Conservation (phyloP, 331 rosid species). For the Pyrus hybrid region DNA sequence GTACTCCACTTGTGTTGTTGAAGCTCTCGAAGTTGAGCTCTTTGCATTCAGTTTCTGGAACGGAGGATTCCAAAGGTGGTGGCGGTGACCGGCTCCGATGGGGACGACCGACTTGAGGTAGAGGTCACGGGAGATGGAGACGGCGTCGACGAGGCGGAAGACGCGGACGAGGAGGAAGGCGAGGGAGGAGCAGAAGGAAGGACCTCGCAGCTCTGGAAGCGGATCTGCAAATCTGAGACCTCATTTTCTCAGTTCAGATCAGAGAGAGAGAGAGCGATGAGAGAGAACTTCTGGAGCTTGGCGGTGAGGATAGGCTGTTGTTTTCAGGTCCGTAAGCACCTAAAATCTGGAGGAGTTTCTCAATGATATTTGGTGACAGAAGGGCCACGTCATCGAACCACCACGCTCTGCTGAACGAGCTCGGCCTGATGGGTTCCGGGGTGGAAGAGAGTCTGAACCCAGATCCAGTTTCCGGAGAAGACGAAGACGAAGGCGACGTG, state of each 20-base stretch:
- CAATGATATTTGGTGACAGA: constrained; percentile 59
- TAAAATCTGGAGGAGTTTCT: constrained; percentile 34
- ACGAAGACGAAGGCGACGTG: constrained; percentile 49
- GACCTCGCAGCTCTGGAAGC: too few species aligned
- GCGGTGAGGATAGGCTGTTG: constrained; percentile 54
- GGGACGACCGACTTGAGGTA: constrained; percentile 77
- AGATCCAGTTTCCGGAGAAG: constrained; percentile 54
- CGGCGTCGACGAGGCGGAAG: constrained; percentile 76
- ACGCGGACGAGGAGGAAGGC: constrained; percentile 72
- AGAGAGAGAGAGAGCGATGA: too few species aligned
- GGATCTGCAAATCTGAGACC: too few species aligned
- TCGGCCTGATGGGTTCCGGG: constrained; percentile 37
- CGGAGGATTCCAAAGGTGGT: too few species aligned
- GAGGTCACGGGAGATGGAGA: constrained; percentile 76
- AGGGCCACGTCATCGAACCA: constrained; percentile 77
- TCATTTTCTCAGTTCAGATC: too few species aligned
- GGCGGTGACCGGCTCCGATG: constrained; percentile 84
- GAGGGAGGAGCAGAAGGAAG: constrained; percentile 75
- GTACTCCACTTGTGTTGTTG: too few species aligned
- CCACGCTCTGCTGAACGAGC: constrained; percentile 54
- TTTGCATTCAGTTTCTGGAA: too few species aligned
- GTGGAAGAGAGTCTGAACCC: constrained; percentile 43
- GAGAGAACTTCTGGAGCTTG: too few species aligned
- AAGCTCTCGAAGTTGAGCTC: too few species aligned
- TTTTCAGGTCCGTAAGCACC: constrained; percentile 42